phyloP scores from a whole-genome alignment of 2,329 filamentous ascomycete species.

The Paecilomyces sp. region DNA sequence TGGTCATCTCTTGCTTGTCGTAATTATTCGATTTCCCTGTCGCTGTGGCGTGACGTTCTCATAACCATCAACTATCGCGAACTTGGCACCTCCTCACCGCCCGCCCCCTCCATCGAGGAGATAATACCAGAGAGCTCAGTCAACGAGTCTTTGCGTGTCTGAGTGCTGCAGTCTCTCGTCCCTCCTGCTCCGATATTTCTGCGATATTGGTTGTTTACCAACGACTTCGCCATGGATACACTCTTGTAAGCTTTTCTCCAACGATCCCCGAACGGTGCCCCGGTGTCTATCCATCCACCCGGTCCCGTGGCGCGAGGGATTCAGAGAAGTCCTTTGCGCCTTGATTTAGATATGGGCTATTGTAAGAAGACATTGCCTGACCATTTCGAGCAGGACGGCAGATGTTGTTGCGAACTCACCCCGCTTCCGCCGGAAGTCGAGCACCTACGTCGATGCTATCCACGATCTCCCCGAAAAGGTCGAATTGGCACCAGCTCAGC shows the following conservation, averaged over 20 bases:
- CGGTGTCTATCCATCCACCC: neutral
- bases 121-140: neutral
- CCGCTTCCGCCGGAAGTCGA: conserved; percentile 84
- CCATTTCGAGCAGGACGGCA: conserved; percentile 57
- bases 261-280: neutral
- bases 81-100: neutral
- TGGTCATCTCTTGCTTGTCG: neutral
- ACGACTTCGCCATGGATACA: conserved; percentile 44
- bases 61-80: neutral
- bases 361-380: conserved; percentile 10
- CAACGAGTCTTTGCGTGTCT: neutral
- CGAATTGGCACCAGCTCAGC: conserved; percentile 85
- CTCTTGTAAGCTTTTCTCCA: conserved; percentile 33
- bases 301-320: neutral
- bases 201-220: conserved; percentile 14
- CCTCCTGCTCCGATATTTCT: neutral
- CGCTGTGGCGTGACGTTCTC: neutral
- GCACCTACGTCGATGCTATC: conserved; percentile 94
- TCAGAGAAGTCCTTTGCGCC: neutral
- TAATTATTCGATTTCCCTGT: neutral
- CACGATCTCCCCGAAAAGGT: conserved; percentile 81
- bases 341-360: neutral
- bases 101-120: neutral
- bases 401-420: conserved; percentile 88
- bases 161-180: neutral